Evolutionary conservation across 2,329 filamentous ascomycete species (phyloP), one percentile per base, ranked within the genome.

Genomic region (Epichloe aotearoae): DNA sequence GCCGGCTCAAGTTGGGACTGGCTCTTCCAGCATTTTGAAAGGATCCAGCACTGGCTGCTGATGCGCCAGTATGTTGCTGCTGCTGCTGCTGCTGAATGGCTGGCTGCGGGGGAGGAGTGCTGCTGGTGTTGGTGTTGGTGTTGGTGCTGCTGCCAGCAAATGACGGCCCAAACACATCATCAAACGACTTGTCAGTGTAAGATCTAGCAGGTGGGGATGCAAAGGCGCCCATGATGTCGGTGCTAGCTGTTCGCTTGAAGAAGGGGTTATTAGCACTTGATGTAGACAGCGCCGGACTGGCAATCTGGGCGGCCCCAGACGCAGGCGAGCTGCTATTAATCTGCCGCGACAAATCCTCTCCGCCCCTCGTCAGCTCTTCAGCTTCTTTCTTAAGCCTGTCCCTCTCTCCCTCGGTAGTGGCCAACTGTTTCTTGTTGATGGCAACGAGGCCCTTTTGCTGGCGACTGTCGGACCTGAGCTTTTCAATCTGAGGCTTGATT

Each of bases 401-500:
- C 34, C 87, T 80, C 65, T 97, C 91, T 46, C 79, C 80, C 66
- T 98, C 93, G 52, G 85, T 88, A 1, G 90, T 96, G 37, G 84
- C 80, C 53, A 97, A 73, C 69, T 98, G 93, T 72, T 98, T 98
- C 75, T 94, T 97, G 71, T 96, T 96, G 70, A 98, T 98, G 42
- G 93, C 90, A 33, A 95, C 91, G 57, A 97, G 75, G 17, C 93
- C 93, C 71, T 95, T 97, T 63, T 97, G 90, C 66, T 97, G 93
- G 41, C 93, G 83, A 26, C 89, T 89, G 59, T 96, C 89, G 12
- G 85, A 88, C 65, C 86, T 89, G 59, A 95, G 76, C 73, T 96
- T 97, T 65, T 98, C 93, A 49, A 98, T 81, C 57, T 91, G 84
- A 34, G 90, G 89, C 66, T 89, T 94, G 40, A 97, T 72, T 66